Evolutionary conservation across 169 alveolate species (phyloP), one percentile per base, ranked within the genome.

Genomic region (Plasmodium falciparum): DNA sequence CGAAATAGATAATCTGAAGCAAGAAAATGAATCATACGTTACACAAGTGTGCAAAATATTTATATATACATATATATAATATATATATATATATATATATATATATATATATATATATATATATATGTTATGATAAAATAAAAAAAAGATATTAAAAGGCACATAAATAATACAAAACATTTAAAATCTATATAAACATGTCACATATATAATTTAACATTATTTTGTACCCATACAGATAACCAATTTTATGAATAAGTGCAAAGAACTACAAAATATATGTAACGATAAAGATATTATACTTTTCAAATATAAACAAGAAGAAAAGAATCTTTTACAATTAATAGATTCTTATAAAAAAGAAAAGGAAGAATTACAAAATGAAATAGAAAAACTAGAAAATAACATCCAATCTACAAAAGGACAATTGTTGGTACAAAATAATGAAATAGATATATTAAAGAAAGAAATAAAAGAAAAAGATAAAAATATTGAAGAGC

Each of bases 211-310:
- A 52, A 12, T 12, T 15, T 52, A 52, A 52, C 17, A 15, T 52
- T 1, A 17, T 12, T 20, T 8, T 24, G 7, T 7, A 13, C 5
- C n/a, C 39, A 20, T 62, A 22, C 89, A 76, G 89, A 45, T 76
- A 11, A 45, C 67, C 11, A 76, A 76, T 45, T 76, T 76, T 33
- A 56, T 66, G 43, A 76, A 76, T 11, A 76, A 76, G 52, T 76
- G 89, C 69, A 76, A 76, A 29, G 89, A 76, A 47, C 65, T 76
- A 24, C 89, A 76, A 69, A 15, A 49, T 61, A 76, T 76, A 22
- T 29, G 62, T 2, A 17, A 17, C 11, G 89, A 54, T 43, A 54
- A 45, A 24, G 89, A 76, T 49, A 66, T 47, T 15, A 76, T 65
- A 56, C 26, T 65, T 17, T 58, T 39, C 5, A 54, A 49, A 58